Base-by-base conservation (phyloP, 2,329 filamentous ascomycete species). In the Chaetoscypha palmicola region DNA sequence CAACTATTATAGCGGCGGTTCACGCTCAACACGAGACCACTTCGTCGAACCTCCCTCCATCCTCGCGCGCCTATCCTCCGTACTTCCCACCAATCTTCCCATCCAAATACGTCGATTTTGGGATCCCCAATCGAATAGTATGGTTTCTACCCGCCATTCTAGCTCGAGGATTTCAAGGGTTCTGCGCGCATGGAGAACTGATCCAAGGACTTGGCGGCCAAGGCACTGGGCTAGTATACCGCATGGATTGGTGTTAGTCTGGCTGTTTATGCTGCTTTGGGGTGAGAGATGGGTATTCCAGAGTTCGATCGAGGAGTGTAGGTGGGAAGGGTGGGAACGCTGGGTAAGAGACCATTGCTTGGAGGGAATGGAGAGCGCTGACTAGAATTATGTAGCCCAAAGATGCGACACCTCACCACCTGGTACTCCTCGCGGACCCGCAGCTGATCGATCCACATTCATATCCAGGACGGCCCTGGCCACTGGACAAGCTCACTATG, bases 261-360 rank as follows among this genome's bases (percentile, higher is more conserved):
- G 92, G 91, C 57, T 89, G 31, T 63, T 86, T 17, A 73, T 85
- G 16, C 58, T 98, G 50, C 77, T 92, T 52, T 92, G 86, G 79
- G 89, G 91, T 1, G 92, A 98, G 68, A 73, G 85, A 47, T 84
- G 77, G 65, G 74, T 83, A 26, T 97, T 94, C 63, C 71, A 75
- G 41, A 77, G 76, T 51, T 80, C 76, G 47, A 77, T 95, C 12
- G 69, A 76, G 44, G 72, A 69, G 40, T 98, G 92, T 64, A 68
- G 76, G 43, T 98, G 92, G 92, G 73, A 77, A 26, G 76, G 76
- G 31, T 98, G 92, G 92, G 92, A 98, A 70, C 74, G 78, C 64
- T 98, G 92, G 90, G 89, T 94, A 72, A 60, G 77, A 58, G 32
- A 17, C 4, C 28, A 40, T 32, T 37, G 45, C 2, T 7, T 5